Evolutionary conservation across 176 grass and related monocot genomes (phyloP).

Genomic region (Oryza officinalis): DNA sequence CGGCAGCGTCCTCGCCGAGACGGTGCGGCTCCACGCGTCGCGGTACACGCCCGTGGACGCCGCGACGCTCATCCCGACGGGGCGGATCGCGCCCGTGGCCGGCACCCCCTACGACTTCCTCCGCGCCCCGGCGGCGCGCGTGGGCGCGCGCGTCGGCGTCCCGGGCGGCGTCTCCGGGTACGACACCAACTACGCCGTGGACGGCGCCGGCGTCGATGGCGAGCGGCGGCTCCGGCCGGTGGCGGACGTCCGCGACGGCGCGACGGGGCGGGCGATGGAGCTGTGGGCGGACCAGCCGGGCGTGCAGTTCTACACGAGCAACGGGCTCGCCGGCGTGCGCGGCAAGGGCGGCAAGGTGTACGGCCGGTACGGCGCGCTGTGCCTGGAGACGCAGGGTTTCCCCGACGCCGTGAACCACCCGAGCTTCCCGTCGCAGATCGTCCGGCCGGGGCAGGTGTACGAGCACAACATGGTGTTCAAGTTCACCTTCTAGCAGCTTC

Average conservation of each 20-base stretch:
- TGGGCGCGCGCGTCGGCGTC: constrained; percentile 59
- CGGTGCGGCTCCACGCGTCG: constrained; percentile 56
- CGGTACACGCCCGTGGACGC: constrained; percentile 55
- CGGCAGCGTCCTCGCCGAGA: constrained; percentile 52
- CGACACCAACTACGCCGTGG: constrained; percentile 76
- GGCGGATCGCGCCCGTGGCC: constrained; percentile 35
- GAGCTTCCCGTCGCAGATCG: constrained; percentile 71
- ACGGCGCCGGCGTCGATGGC: background rate
- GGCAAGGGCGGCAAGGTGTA: constrained; percentile 67
- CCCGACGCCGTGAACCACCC: constrained; percentile 80
- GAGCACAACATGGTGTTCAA: constrained; percentile 70
- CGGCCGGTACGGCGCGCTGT: constrained; percentile 49
- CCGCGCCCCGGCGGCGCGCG: constrained; percentile 15
- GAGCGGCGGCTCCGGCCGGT: constrained; percentile 44
- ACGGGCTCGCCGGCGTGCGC: constrained; percentile 44
- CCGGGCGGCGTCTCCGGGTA: constrained; percentile 29
- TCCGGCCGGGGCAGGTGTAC: constrained; percentile 58
- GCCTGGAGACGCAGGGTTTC: constrained; percentile 87
- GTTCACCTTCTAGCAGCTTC: constrained; percentile 45
- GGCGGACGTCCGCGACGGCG: constrained; percentile 50
- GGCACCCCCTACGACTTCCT: constrained; percentile 85
- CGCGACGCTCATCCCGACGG: constrained; percentile 53
- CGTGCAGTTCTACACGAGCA: constrained; percentile 77
- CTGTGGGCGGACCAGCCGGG: constrained; percentile 79
- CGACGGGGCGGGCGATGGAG: constrained; percentile 54